Base-by-base conservation (phyloP, 176 grass and related monocot genomes). In the Lolium perenne region DNA sequence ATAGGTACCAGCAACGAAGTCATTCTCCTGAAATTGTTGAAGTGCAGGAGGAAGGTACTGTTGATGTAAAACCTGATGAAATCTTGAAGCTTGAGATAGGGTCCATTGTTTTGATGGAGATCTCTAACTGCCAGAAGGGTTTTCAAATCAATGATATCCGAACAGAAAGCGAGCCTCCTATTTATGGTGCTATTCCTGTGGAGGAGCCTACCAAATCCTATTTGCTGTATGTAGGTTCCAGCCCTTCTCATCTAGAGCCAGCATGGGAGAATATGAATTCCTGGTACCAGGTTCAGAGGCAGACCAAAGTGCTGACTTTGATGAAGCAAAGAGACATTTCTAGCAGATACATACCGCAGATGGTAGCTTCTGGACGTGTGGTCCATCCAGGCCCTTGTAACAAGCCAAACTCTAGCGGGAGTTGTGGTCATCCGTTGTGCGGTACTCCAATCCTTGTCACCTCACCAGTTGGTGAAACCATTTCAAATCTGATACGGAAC, bases 221-320 rank as follows among this genome's bases (percentile, higher is more conserved):
- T 90, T 80, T 99, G 85, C 45, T 99, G 9, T 90, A 92, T 90
- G 90, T 96, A 26, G 94, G 97, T 21, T 99, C 97, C 5, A 91
- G 89, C 56, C 92, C 92, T 86, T 96, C 94, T 88, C 92, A 94
- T 83, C 85, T 99, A 46, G 97, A 99, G 70, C 84, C 94, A 4
- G 94, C 94, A 86, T 95, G 93, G 92, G 94, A 94, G 86, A 94
- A 94, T 83, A 99, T 99, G 94, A 94, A 92, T 82, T 92, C 93
- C 47, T 96, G 94, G 97, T 99, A 94, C 80, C 97, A 94, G 73
- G 94, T 99, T 73, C 90, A 99, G 54, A 94, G 97, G 74, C 97
- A 99, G 67, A 92, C 79, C 1, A 99, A 99, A 81, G 92, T 99
- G 54, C 65, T 99, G 46, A 92, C 88, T 71, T 54, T 88, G 78